Base-by-base conservation (phyloP, 805 yeast genomes). In the Blastobotrys robertii region DNA sequence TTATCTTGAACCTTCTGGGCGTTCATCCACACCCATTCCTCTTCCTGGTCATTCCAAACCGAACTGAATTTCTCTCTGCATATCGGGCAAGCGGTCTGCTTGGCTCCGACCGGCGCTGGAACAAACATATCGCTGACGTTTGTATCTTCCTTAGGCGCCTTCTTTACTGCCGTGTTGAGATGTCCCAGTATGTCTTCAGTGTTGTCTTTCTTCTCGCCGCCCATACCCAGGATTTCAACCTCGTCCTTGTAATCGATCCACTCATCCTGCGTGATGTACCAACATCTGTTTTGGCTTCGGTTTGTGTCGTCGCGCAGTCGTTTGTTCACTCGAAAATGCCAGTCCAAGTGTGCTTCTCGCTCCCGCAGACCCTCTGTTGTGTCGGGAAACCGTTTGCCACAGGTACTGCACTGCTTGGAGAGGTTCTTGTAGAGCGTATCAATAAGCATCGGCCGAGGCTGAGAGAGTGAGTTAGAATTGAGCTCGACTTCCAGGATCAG, bases 251-350 rank as follows among this genome's bases (percentile, higher is more conserved):
- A 85, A 16, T 71, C 69, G 22, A 74, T 72, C 90, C 95, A 87
- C 36, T 77, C 78, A 16, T 70, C 67, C 48, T 76, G 82, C 48
- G 77, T 78, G 46, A 87, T 63, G 59, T 79, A 88, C 94, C 95
- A 88, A 52, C 79, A 73, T 53, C 97, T 68, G 34, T 84, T 79
- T 57, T 84, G 88, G 29, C 68, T 65, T 6, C 69, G 58, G 7
- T 57, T 54, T 4, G 25, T 19, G 30, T 58, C 59, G 28, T 65
- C 69, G 37, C 76, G 74, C 38, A 84, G 67, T 54, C 82, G 79
- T 58, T 84, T 85, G 61, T 86, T 90, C 36, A 85, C 82, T 53
- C 97, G 74, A 67, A 86, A 87, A 67, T 90, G 97, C 97, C 97
- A 90, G 62, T 90, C 98, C 50, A 86, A 66, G 63, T 92, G 98